Percentiles rank a stretch among this genome's conserved stretches.
Conservation (phyloP, 1,284 basidiomycete genomes). For the Volvariella surrecta region DNA sequence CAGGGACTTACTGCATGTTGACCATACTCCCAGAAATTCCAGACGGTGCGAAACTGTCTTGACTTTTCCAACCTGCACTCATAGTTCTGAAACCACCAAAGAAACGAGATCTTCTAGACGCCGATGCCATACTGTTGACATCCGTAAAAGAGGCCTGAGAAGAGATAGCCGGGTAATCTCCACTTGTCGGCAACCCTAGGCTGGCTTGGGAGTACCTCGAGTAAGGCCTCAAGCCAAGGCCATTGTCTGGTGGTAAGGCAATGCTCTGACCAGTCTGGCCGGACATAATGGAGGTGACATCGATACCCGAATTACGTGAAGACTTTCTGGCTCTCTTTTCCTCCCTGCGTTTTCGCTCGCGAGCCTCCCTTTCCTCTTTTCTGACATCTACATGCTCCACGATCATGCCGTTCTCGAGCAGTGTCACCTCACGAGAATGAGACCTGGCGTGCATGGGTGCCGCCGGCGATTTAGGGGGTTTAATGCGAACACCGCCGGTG, state of each 20-base stretch:
- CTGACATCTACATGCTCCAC: conserved; percentile 81
- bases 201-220: conserved; percentile 54
- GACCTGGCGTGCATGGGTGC: conserved; percentile 32
- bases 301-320: conserved; percentile 57
- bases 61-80: conserved; percentile 67
- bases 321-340: conserved; percentile 67
- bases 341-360: conserved; percentile 56
- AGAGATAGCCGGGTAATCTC: conserved; percentile 53
- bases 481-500: conserved; percentile 55
- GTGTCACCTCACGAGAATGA: conserved; percentile 63
- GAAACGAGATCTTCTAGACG: conserved; percentile 68
- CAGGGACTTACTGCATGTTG: conserved; percentile 80
- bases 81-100: conserved; percentile 70
- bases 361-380: conserved; percentile 66
- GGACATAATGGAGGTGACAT: conserved; percentile 66
- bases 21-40: conserved; percentile 82
- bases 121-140: conserved; percentile 59
- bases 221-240: conserved; percentile 41
- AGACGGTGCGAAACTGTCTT: conserved; percentile 69
- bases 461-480: conserved; percentile 39
- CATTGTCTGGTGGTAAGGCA: conserved; percentile 48
- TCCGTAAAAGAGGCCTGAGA: conserved; percentile 76
- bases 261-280: conserved; percentile 34
- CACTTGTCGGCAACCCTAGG: conserved; percentile 53
- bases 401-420: conserved; percentile 80